Conservation (phyloP, 352 stramenopile species). For the Phytophthora sansomeana region DNA sequence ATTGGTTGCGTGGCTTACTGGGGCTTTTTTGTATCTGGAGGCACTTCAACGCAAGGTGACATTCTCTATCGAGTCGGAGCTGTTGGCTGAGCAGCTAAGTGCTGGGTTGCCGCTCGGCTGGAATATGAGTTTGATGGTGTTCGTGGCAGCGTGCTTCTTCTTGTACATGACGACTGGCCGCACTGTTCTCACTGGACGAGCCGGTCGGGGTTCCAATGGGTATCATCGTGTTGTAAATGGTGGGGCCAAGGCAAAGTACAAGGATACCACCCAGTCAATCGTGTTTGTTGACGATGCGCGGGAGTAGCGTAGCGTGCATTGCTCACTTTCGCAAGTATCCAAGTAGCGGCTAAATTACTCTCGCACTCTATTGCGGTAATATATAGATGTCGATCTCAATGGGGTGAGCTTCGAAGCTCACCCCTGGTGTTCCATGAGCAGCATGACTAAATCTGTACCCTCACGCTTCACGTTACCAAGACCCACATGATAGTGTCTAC, state of each 20-base stretch:
- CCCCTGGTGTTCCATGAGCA: slow-evolving; percentile 2
- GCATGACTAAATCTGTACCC: background rate
- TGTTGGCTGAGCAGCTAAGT: slow-evolving; percentile 69
- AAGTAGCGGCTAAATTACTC: slow-evolving; percentile 14
- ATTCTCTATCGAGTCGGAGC: slow-evolving; percentile 66
- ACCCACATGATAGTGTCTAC: too few relatives aligned
- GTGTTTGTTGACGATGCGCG: slow-evolving; percentile 79
- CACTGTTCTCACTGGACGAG: slow-evolving; percentile 14
- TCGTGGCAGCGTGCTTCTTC: slow-evolving; percentile 56
- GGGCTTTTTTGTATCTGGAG: slow-evolving; percentile 75
- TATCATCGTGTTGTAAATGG: slow-evolving; percentile 52
- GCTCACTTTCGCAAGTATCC: background rate
- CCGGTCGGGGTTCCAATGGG: slow-evolving; percentile 20
- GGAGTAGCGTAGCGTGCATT: slow-evolving; percentile 41
- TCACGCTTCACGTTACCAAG: background rate
- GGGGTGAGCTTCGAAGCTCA: background rate
- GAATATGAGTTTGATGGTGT: slow-evolving; percentile 71
- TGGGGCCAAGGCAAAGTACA: slow-evolving; percentile 48
- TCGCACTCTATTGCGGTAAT: slow-evolving; percentile 23
- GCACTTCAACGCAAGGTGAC: slow-evolving; percentile 61
- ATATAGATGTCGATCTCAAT: slow-evolving; percentile 20
- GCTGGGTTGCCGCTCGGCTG: slow-evolving; percentile 74
- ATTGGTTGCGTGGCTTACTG: slow-evolving; percentile 65
- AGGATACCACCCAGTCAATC: slow-evolving; percentile 63
- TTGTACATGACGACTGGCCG: slow-evolving; percentile 60